A percentile compares a stretch with the other conserved stretches of the same genome.
phyloP scores from a whole-genome alignment of 768 basidiomycete species.

The Paxillus rubicundulus region DNA sequence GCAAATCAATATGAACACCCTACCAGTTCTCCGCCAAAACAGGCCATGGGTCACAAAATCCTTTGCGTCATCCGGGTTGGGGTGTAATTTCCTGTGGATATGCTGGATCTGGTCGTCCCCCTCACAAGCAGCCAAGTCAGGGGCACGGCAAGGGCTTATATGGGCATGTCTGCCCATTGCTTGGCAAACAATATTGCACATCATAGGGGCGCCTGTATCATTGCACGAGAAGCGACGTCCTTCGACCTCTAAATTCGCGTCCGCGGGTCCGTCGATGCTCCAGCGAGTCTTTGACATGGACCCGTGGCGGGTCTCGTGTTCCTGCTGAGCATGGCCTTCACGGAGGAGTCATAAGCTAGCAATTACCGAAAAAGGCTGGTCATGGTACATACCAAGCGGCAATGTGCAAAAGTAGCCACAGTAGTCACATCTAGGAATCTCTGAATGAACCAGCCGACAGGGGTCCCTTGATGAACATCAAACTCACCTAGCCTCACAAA shows the following conservation, averaged over 20 bases:
- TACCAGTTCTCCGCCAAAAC: constrained; percentile 51
- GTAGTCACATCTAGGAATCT: constrained; percentile 14
- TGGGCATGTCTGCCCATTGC: constrained; percentile 51
- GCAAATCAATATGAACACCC: constrained; percentile 1
- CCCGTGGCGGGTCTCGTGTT: constrained; percentile 56
- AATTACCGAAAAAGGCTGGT: too few species aligned
- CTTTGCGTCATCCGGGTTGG: constrained; percentile 43
- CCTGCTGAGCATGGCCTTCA: constrained; percentile 49
- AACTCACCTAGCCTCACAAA: constrained; percentile 44
- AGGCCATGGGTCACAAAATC: constrained; percentile 50
- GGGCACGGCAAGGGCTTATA: constrained; percentile 47
- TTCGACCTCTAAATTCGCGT: constrained; percentile 43
- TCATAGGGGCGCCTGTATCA: constrained; percentile 54
- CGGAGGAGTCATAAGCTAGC: not conserved
- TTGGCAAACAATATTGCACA: constrained; percentile 51
- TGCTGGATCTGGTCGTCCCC: constrained; percentile 43
- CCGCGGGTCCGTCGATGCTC: constrained; percentile 48
- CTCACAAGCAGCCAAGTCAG: constrained; percentile 30
- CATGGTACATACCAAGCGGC: constrained; percentile 38
- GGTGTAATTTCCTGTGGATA: constrained; percentile 35
- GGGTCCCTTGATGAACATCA: too few species aligned
- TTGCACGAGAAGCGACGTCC: constrained; percentile 47
- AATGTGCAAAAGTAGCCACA: constrained; percentile 56
- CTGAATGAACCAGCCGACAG: too few species aligned
- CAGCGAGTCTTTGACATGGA: constrained; percentile 53